Base-by-base conservation (phyloP, 2,329 filamentous ascomycete genomes). In the Rhinocladiella mackenziei region DNA sequence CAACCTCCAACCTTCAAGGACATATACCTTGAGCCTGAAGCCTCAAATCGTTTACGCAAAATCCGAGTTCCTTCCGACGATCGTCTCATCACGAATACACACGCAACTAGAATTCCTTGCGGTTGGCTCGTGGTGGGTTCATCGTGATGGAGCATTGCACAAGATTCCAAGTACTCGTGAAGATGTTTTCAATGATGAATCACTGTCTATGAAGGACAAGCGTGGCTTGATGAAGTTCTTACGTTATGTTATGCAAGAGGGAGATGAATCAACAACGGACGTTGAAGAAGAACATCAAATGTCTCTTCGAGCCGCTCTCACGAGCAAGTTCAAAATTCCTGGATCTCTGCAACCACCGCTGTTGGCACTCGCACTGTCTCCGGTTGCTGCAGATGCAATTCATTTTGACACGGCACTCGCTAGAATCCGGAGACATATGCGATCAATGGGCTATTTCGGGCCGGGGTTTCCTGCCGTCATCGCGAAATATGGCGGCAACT, bases 91-190 rank as follows among this genome's bases (percentile, higher is more conserved):
- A 5, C 84, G 83, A 56, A 84, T 89, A 9, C 91, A 91, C 60
- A 80, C 83, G 15, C 89, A 96, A 67, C 77, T 98, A 34, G 91
- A 97, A 62, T 97, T 97, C 57, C 78, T 92, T 50, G 88, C 91
- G 19, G 86, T 97, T 18, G 91, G 91, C 18, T 91, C 86, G 44
- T 97, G 91, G 79, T 96, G 85, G 76, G 80, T 96, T 43, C 83
- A 82, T 60, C 56, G 56, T 28, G 38, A 55, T 9, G 56, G 54
- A 18, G 57, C 56, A 6, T 69, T 95, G 25, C 71, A 75, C 39
- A 84, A 84, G 45, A 85, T 97, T 38, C 91, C 92, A 1, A 89
- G 86, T 52, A 89, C 86, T 19, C 80, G 91, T 54, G 91, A 98
- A 68, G 91, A 96, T 67, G 80, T 97, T 32, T 96, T 96, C 64